Conservation (phyloP, 371 early-diverging fungal species). For the Encephalitozoon intestinalis region DNA sequence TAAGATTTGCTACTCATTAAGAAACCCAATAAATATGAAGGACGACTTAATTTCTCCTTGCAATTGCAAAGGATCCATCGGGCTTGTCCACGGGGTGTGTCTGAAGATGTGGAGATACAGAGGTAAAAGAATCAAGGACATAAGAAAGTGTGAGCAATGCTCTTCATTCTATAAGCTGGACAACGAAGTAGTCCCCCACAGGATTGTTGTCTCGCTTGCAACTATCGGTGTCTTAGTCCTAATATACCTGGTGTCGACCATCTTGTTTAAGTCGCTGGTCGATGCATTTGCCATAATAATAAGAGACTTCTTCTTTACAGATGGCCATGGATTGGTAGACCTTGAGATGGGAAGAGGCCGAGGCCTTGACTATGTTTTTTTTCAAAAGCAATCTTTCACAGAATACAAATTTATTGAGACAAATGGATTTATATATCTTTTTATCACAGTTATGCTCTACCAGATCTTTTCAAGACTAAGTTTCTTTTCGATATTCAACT, state of each 20-base stretch:
- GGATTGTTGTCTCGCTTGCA: conserved; percentile 6
- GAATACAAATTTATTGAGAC: not conserved
- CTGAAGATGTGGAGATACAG: conserved; percentile 60
- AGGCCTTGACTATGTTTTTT: conserved; percentile 18
- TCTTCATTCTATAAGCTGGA: conserved; percentile 49
- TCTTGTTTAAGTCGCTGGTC: conserved; percentile 29
- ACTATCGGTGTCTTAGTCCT: conserved; percentile 35
- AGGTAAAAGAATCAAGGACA: conserved; percentile 50
- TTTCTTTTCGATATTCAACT: conserved; percentile 50
- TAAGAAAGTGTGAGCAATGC: conserved; percentile 61
- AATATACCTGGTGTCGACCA: conserved; percentile 25
- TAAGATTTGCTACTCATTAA: conserved; percentile 58
- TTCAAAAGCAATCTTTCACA: not conserved
- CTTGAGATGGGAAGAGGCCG: conserved; percentile 6
- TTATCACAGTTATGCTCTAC: conserved; percentile 32
- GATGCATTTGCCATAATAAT: conserved; percentile 30
- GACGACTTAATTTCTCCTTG: conserved; percentile 61
- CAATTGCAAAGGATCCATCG: conserved; percentile 60
- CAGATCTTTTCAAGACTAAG: conserved; percentile 17
- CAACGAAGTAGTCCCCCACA: conserved; percentile 45
- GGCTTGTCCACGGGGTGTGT: conserved; percentile 60
- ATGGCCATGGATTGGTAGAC: not conserved
- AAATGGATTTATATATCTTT: not conserved
- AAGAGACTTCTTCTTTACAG: conserved; percentile 17
- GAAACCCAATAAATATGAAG: conserved; percentile 45